These are phyloP conservation scores for Atkinsonella hypoxylon DNA, from an alignment of 2,329 filamentous ascomycete species.

Conservation along the genomic window DNA sequence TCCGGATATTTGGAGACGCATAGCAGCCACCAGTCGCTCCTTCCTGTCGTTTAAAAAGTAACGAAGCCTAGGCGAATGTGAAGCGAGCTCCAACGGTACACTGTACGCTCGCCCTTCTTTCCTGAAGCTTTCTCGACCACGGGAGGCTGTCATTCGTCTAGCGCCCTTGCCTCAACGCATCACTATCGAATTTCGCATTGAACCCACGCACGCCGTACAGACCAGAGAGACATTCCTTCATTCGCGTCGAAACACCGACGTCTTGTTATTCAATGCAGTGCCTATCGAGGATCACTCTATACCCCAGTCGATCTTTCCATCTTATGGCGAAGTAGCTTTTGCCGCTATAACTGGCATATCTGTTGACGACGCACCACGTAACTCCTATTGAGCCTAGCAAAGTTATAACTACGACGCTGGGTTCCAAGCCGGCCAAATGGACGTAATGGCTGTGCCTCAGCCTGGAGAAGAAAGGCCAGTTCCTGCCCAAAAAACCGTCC, in stretches of 20 bases:
- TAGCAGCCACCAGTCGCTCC: background rate
- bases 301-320: background rate
- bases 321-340: background rate
- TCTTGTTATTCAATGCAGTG: too few relatives aligned
- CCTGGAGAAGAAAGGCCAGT: constrained; percentile 7
- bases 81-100: background rate
- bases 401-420: constrained; percentile 9
- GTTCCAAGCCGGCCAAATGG: constrained; percentile 11
- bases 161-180: too few relatives aligned
- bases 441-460: constrained; percentile 11
- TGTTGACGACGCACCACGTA: background rate
- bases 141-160: too few relatives aligned
- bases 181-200: too few relatives aligned
- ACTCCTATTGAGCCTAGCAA: constrained; percentile 8
- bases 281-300: too few relatives aligned
- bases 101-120: background rate
- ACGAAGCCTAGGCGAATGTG: background rate
- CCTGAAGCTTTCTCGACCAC: background rate
- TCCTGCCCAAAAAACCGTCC: constrained; percentile 7
- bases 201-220: too few relatives aligned
- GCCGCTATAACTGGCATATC: background rate
- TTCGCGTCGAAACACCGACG: too few relatives aligned
- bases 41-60: background rate
- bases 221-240: too few relatives aligned
- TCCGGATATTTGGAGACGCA: background rate